These are phyloP conservation scores for Sordariomycetes sp. DNA, from an alignment of 2,329 filamentous ascomycete species.

Conservation along the genomic window DNA sequence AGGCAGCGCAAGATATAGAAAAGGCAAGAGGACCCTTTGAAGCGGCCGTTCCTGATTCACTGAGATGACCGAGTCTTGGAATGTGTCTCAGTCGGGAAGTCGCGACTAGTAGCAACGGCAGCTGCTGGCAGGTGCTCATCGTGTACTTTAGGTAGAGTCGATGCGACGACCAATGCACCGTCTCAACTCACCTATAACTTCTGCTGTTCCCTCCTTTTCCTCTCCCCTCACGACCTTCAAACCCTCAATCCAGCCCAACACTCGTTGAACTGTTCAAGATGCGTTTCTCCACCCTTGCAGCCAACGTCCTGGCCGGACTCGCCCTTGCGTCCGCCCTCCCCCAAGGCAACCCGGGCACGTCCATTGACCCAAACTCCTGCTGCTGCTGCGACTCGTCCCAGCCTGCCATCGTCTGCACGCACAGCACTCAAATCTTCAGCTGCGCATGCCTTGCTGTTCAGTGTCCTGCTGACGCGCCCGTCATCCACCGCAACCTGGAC, in stretches of 20 bases:
- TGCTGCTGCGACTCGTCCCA: conserved; percentile 22
- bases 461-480: conserved; percentile 13
- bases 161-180: not conserved
- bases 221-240: not conserved
- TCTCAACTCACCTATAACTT: not conserved
- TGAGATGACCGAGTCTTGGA: not conserved
- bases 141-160: not conserved
- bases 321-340: conserved; percentile 10
- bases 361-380: conserved; percentile 12
- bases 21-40: too few species aligned
- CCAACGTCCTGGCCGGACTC: conserved; percentile 8
- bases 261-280: conserved; percentile 4
- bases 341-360: not conserved
- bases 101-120: too few species aligned
- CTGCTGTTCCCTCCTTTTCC: not conserved
- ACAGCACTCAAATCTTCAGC: conserved; percentile 6
- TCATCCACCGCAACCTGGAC: conserved; percentile 5
- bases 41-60: too few species aligned
- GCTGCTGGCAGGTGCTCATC: too few species aligned
- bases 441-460: conserved; percentile 17
- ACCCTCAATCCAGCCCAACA: not conserved
- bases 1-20: too few species aligned
- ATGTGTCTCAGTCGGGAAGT: not conserved
- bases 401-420: conserved; percentile 14
- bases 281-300: conserved; percentile 9